Percentiles rank a stretch among this genome's conserved stretches.
These are phyloP conservation scores for Ceratocystis smalleyi DNA, from an alignment of 2,329 filamentous ascomycete genomes.

Conservation along the genomic window DNA sequence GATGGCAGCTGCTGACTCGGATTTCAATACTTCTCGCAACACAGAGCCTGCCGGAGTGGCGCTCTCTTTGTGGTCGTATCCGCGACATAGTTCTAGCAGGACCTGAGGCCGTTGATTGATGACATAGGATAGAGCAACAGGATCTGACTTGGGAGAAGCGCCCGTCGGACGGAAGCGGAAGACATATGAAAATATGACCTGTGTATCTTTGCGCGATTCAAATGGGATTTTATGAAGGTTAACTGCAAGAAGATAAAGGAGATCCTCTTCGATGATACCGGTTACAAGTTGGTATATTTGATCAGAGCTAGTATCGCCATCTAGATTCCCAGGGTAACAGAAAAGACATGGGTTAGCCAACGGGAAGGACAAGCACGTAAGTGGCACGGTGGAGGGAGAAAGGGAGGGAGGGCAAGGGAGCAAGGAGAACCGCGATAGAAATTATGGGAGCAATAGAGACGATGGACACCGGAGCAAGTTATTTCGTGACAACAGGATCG, in stretches of 20 bases:
- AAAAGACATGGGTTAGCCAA: conserved; percentile 13
- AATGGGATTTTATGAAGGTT: conserved; percentile 79
- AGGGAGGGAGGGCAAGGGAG: background rate
- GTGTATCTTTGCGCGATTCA: conserved; percentile 88
- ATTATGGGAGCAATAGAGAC: background rate
- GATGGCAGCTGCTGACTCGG: conserved; percentile 76
- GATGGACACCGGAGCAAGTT: background rate
- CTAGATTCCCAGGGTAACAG: conserved; percentile 30
- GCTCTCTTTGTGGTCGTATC: conserved; percentile 81
- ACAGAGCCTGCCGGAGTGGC: conserved; percentile 84
- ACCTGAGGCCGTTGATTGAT: conserved; percentile 76
- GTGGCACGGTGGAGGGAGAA: background rate
- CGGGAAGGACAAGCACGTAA: background rate
- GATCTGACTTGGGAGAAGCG: conserved; percentile 53
- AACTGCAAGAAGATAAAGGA: conserved; percentile 68
- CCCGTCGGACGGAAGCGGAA: conserved; percentile 71
- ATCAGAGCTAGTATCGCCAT: conserved; percentile 72
- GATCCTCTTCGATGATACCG: conserved; percentile 73
- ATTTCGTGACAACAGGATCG: background rate
- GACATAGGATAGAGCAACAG: conserved; percentile 75
- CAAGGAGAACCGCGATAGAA: background rate
- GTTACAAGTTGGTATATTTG: conserved; percentile 76
- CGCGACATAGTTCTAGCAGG: conserved; percentile 72
- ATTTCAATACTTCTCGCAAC: conserved; percentile 73
- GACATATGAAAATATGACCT: conserved; percentile 89